Evolutionary conservation across 1,284 basidiomycete genomes (phyloP), one percentile per base, ranked within the genome.

Genomic region (Ceratobasidium sp.): DNA sequence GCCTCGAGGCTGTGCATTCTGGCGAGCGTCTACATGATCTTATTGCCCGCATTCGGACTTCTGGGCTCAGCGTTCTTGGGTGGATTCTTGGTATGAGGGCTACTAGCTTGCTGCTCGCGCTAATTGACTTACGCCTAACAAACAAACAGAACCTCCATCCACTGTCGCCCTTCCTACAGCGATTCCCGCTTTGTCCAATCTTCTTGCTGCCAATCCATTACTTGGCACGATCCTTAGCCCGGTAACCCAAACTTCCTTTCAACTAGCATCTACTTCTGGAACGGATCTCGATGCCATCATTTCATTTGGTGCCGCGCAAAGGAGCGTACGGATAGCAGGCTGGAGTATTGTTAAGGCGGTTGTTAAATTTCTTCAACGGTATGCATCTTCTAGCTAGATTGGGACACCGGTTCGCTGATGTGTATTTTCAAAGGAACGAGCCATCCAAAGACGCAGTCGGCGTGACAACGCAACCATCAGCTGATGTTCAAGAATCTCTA

Each of bases 31-130:
- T 41, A 1, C 35, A 54, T 21, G 94, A 96, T 78, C 82, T 90
- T 52, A 86, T 85, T 75, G 91, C 91, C 0, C 84, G 94, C 64
- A 80, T 95, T 74, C 85, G 93, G 44, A 86, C 91, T 9, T 87
- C 88, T 16, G 93, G 90, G 0, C 83, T 96, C 14, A 89, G 92
- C 1, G 88, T 90, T 6, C 78, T 93, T 7, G 83, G 84, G 72
- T 92, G 89, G 87, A 79, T 89, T 5, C 73, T 91, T 74, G 87
- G 91, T 91, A 80, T 54, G 85, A 78, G 49, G 67, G 35, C 66
- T 30, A 38, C 26, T 59, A 21, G 14, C 21, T n/a, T 80, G 1
- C 43, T 80, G 3, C 76, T n/a, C 30, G 7, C 13, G 8, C 0
- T 41, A 64, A 78, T 30, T 61, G 18, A 44, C 61, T 63, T 57